Base-by-base conservation (phyloP, 257 asterid species). In the Apocynum venetum region DNA sequence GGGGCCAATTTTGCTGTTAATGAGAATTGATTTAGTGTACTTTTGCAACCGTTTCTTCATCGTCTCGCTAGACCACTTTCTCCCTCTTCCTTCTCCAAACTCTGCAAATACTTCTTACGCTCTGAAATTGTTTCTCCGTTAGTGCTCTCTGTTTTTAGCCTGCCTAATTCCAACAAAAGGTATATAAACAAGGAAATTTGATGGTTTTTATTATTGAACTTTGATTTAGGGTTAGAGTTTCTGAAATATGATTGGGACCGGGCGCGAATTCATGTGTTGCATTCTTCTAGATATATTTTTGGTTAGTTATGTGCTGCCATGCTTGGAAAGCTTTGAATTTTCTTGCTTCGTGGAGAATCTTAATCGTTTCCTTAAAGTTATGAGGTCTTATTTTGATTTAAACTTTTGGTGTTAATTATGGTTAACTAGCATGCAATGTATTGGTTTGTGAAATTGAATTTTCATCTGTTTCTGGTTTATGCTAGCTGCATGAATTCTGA, bases 161-260 rank as follows among this genome's bases (percentile, higher is more conserved):
- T 20, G 51, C 4, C 51, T 7, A 67, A 67, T 67, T 67, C n/a
- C 31, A 15, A 3, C 31, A 0, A 8, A 2, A 41, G 72, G 72
- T 66, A 14, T 12, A 2, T 4, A 63, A 38, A 40, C 15, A 66
- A 38, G 71, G n/a, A 2, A 6, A 0, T 67, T 6, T 67, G 6
- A 41, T 66, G 48, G 47, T 67, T 41, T 41, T 38, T 38, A 38
- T 41, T 31, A 41, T 67, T 67, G 47, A 67, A 41, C 51, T 17
- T 67, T 67, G 72, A 17, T 67, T 67, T 67, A 67, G 72, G 72
- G 72, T 67, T 67, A 40, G 72, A 67, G 51, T 67, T 67, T 41
- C 6, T 14, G 2, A 6, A 67, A 11, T 25, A 67, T 41, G 49
- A 6, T 41, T 17, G 17, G 72, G n/a, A 41, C 41, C 41, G 35